These are phyloP conservation scores for Penicillium steckii DNA, from an alignment of 495 filamentous ascomycete species.

Conservation along the genomic window DNA sequence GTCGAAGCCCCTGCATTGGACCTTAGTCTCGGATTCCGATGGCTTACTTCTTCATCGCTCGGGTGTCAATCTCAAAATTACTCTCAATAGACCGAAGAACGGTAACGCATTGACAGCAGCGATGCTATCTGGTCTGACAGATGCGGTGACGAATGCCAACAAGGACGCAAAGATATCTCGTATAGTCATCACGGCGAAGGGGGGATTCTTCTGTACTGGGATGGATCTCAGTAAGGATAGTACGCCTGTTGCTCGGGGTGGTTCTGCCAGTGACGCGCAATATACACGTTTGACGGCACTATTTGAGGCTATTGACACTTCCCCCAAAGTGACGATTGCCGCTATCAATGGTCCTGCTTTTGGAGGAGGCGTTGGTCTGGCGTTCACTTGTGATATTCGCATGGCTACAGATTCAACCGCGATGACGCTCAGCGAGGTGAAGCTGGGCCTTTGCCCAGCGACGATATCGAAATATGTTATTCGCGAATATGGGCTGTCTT, in stretches of 20 bases:
- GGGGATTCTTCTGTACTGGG: slow-evolving; percentile 44
- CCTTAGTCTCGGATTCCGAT: slow-evolving; percentile 9
- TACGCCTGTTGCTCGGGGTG: slow-evolving; percentile 16
- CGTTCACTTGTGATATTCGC: slow-evolving; percentile 37
- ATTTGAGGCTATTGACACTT: slow-evolving; percentile 31
- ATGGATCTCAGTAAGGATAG: slow-evolving; percentile 32
- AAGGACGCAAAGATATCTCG: slow-evolving; percentile 24
- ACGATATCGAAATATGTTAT: slow-evolving; percentile 35
- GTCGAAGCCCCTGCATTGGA: slow-evolving; percentile 11
- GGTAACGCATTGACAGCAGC: slow-evolving; percentile 33
- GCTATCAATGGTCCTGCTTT: slow-evolving; percentile 36
- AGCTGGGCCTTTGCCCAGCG: slow-evolving; percentile 30
- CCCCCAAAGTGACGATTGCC: slow-evolving; percentile 37
- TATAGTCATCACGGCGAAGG: slow-evolving; percentile 31
- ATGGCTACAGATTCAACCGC: slow-evolving; percentile 16
- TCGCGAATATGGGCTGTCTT: slow-evolving; percentile 27
- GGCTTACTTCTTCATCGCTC: slow-evolving; percentile 20
- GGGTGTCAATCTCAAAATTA: slow-evolving; percentile 29
- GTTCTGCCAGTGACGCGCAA: slow-evolving; percentile 12
- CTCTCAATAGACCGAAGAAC: slow-evolving; percentile 32
- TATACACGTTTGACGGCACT: slow-evolving; percentile 22
- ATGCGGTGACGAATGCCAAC: slow-evolving; percentile 16
- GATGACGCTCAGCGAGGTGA: slow-evolving; percentile 34
- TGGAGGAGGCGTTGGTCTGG: slow-evolving; percentile 39
- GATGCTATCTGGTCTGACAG: slow-evolving; percentile 29